These are phyloP conservation scores for Pythium guiyangense DNA, from an alignment of 352 stramenopile genomes.

Conservation along the genomic window DNA sequence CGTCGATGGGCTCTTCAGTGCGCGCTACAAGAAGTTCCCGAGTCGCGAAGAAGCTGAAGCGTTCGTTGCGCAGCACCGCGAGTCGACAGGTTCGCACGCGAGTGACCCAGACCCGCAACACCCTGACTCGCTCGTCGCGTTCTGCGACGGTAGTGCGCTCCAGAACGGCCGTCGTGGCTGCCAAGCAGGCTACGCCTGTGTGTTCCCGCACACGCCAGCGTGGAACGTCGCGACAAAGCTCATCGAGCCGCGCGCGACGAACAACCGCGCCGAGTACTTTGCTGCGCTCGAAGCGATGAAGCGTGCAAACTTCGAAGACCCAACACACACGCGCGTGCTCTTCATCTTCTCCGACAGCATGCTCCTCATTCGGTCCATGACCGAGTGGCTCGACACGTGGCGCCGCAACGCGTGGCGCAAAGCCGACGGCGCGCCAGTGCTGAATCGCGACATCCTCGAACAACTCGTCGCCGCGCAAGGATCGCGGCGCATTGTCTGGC, in stretches of 20 bases:
- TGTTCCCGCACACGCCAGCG: slow-evolving; percentile 56
- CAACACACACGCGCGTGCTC: slow-evolving; percentile 23
- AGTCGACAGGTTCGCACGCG: neutral
- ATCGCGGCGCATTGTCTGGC: slow-evolving; percentile 47
- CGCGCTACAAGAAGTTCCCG: slow-evolving; percentile 55
- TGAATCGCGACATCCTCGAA: slow-evolving; percentile 71
- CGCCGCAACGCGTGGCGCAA: slow-evolving; percentile 64
- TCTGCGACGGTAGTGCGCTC: slow-evolving; percentile 72
- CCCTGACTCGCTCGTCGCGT: slow-evolving; percentile 49
- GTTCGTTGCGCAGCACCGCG: slow-evolving; percentile 36
- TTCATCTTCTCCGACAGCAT: slow-evolving; percentile 84
- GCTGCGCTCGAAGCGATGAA: slow-evolving; percentile 53
- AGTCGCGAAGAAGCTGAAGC: slow-evolving; percentile 40
- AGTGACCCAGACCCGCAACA: slow-evolving; percentile 44
- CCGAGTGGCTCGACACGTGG: slow-evolving; percentile 66
- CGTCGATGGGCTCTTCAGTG: slow-evolving; percentile 46
- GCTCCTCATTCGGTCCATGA: slow-evolving; percentile 82
- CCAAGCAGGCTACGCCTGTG: slow-evolving; percentile 62
- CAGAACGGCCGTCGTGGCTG: slow-evolving; percentile 51
- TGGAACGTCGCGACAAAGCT: slow-evolving; percentile 67
- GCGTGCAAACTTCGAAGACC: slow-evolving; percentile 57
- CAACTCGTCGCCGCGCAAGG: slow-evolving; percentile 38
- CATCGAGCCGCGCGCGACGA: slow-evolving; percentile 29
- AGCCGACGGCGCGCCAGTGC: slow-evolving; percentile 37
- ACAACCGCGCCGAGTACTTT: slow-evolving; percentile 31